phyloP scores from a whole-genome alignment of 495 filamentous ascomycete species.

The Penicillium simplicissimum region DNA sequence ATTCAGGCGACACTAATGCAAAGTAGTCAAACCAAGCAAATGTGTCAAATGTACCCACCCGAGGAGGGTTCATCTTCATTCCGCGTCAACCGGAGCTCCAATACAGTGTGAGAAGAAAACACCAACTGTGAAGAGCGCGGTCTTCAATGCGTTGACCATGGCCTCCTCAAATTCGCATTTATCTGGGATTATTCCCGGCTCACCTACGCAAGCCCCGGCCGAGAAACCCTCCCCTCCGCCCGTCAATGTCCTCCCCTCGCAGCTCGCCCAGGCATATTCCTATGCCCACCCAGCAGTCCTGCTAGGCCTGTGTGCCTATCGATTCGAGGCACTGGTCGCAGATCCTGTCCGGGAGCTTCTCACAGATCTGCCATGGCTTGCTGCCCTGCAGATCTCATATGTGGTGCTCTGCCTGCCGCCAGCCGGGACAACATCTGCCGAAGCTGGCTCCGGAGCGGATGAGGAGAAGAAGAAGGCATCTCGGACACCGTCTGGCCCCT shows the following conservation, averaged over 20 bases:
- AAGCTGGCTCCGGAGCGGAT: conserved; percentile 44
- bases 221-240: conserved; percentile 34
- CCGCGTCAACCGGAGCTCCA: conserved; percentile 21
- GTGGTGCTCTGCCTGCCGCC: conserved; percentile 72
- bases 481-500: conserved; percentile 22
- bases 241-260: conserved; percentile 48
- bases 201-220: conserved; percentile 26
- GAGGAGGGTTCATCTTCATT: conserved; percentile 6
- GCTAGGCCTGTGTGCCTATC: conserved; percentile 56
- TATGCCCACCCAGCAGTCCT: conserved; percentile 68
- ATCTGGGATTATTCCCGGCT: conserved; percentile 14
- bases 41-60: conserved; percentile 14
- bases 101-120: background rate
- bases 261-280: conserved; percentile 51
- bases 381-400: conserved; percentile 66
- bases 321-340: conserved; percentile 67
- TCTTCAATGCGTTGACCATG: conserved; percentile 25
- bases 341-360: conserved; percentile 69
- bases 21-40: conserved; percentile 4
- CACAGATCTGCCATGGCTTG: conserved; percentile 59
- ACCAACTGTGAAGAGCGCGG: conserved; percentile 6
- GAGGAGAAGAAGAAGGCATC: conserved; percentile 36
- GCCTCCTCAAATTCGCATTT: conserved; percentile 22
- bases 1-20: background rate
- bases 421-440: conserved; percentile 44